Base-by-base conservation (phyloP, 2,329 filamentous ascomycete species). In the Monilinia polystroma region DNA sequence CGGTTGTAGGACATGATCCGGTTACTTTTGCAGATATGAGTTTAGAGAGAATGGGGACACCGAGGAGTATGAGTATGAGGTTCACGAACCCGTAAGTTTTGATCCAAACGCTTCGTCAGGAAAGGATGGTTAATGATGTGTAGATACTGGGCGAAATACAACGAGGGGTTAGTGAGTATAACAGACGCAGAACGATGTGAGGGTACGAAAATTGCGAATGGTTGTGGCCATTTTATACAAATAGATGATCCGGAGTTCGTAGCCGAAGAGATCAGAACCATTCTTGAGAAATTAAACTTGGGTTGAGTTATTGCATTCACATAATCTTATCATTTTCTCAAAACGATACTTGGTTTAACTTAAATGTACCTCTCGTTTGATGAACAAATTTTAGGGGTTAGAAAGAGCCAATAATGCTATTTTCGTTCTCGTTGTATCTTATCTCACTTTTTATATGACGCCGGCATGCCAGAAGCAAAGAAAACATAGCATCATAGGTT, bases 221-320 rank as follows among this genome's bases (percentile, higher is more conserved):
- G 72, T n/a, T 73, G 68, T 69, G 76, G 76, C 0, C 76, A 78
- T 66, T 77, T 78, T 41, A 71, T 77, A 20, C 76, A 77, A 47
- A 73, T 68, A 38, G 75, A 77, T 59, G 65, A 74, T 69, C 70
- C 75, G 5, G n/a, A 64, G 12, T 75, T 77, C 58, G 74, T 77
- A 1, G 69, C 74, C 66, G 68, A 78, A 76, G 32, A 76, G 38
- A 35, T 71, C 57, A 70, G 73, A 75, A 14, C 81, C 68, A 47
- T 72, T 67, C 1, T 81, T 76, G 64, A 83, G 71, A 65, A 77
- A 71, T 51, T 74, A n/a, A 64, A 10, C 67, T 38, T 51, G 8
- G 29, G 12, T 32, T 60, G 43, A 58, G 10, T 47, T 23, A 12
- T 26, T 4, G 47, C 12, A 52, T 18, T 52, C 23, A 52, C 12